A percentile compares a stretch with the other conserved stretches of the same genome.
Conservation (phyloP, 176 grass and related monocot genomes). For the Tuctoria greenei region DNA sequence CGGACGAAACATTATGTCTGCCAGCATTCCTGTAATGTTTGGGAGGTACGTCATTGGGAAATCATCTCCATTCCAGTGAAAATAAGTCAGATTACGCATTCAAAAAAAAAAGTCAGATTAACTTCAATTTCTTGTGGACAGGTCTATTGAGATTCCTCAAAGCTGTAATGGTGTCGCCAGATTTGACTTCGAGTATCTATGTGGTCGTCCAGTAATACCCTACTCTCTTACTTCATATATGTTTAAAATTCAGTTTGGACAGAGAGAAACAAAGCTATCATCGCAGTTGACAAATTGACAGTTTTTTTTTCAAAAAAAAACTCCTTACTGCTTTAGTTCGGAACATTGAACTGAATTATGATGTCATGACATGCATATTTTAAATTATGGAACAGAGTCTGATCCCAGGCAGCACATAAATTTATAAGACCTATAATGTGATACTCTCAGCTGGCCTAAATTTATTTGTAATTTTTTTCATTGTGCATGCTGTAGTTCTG, state of each 20-base stretch:
- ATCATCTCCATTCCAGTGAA: conserved; percentile 29
- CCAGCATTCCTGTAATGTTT: conserved; percentile 88
- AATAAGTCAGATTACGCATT: conserved; percentile 28
- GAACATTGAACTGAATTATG: conserved; percentile 19
- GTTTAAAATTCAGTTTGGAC: conserved; percentile 11
- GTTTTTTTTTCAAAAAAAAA: background rate
- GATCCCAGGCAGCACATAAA: background rate
- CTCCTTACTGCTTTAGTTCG: background rate
- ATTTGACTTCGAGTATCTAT: conserved; percentile 89
- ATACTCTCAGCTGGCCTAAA: background rate
- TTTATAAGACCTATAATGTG: background rate
- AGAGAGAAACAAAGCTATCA: background rate
- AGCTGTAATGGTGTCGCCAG: conserved; percentile 84
- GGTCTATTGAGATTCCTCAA: conserved; percentile 86
- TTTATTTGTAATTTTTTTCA: background rate
- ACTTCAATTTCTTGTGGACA: conserved; percentile 36
- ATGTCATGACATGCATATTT: background rate
- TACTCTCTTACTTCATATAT: conserved; percentile 25
- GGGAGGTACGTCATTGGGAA: conserved; percentile 58
- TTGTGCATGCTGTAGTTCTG: background rate
- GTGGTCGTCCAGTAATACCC: conserved; percentile 80
- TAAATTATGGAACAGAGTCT: background rate
- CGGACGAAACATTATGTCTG: conserved; percentile 45
- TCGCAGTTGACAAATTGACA: background rate
- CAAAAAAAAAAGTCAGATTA: conserved; percentile 33